Evolutionary conservation across 139 green algal species (phyloP), one percentile per base, ranked within the genome.

Genomic region (Picochlorum sp.): DNA sequence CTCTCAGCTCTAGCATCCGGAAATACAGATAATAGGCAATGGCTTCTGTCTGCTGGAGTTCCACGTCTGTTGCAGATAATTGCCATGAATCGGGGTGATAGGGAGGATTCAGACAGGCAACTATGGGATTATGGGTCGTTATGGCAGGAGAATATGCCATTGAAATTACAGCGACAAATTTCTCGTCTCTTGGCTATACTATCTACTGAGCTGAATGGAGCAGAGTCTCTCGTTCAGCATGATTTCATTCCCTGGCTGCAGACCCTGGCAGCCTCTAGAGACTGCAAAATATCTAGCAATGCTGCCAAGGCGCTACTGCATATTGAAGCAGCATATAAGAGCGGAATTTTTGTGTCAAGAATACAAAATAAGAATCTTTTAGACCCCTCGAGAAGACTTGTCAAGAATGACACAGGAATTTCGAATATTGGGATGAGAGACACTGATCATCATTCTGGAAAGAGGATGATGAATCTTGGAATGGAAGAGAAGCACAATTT

Each of bases 161-260:
- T 68, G 13, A 16, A 38, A 16, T 20, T 20, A 6, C 23, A 66
- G 20, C 68, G 69, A 3, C 77, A 90, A 67, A 65, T 69, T 2
- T 79, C 72, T 1, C 78, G 85, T 38, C 63, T 92, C 54, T 59
- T 92, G 11, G 77, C 84, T 2, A 71, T 91, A 67, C 50, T 92
- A 41, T 69, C 65, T 37, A 30, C 61, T 30, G 66, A 81, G 71
- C 4, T 57, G 11, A n/a, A n/a, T 18, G 71, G 71, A n/a, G 41
- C 69, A 30, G 56, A 16, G 4, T 45, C 69, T 50, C 56, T 71
- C 57, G 37, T 34, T 8, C 57, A n/a, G 2, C 11, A 15, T 21
- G 62, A 64, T 16, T 89, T 79, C 81, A 18, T 79, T 14, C 37
- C 49, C 20, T 90, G 79, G 78, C 72, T 91, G 38, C 68, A 74